Evolutionary conservation across 2,329 filamentous ascomycete genomes (phyloP).

Genomic region (Pseudogymnoascus sp.): DNA sequence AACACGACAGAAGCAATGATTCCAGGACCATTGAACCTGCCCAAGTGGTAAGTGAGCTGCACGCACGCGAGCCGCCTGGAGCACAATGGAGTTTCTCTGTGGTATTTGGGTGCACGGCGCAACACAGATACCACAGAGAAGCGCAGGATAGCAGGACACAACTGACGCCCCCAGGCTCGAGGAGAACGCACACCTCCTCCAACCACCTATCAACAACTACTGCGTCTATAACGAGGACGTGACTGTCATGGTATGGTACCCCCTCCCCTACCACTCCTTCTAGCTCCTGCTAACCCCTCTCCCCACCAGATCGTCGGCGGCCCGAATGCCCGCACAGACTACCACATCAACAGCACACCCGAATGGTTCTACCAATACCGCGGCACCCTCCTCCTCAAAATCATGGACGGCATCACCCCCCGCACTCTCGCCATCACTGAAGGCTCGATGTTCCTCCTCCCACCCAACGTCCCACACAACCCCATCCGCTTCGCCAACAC

Average conservation of each 20-base stretch:
- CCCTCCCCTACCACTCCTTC: neutral
- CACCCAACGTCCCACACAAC: conserved; percentile 92
- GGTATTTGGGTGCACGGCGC: neutral
- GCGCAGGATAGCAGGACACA: neutral
- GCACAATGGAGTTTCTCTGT: neutral
- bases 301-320: conserved; percentile 73
- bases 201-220: conserved; percentile 95
- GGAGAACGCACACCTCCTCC: conserved; percentile 82
- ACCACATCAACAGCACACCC: conserved; percentile 93
- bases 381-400: conserved; percentile 88
- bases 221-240: conserved; percentile 84
- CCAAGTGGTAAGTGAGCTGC: neutral
- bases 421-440: conserved; percentile 83
- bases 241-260: conserved; percentile 60
- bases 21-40: neutral
- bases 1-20: neutral
- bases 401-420: conserved; percentile 66
- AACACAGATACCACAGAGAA: neutral
- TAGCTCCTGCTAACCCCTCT: conserved; percentile 6
- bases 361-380: conserved; percentile 98
- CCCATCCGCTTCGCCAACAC: conserved; percentile 89
- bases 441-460: conserved; percentile 88
- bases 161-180: conserved; percentile 56
- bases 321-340: conserved; percentile 92
- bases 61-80: neutral